Evolutionary conservation across 306 rosid genomes (phyloP), one percentile per base, ranked within the genome.

Genomic region (Luffa acutangula): DNA sequence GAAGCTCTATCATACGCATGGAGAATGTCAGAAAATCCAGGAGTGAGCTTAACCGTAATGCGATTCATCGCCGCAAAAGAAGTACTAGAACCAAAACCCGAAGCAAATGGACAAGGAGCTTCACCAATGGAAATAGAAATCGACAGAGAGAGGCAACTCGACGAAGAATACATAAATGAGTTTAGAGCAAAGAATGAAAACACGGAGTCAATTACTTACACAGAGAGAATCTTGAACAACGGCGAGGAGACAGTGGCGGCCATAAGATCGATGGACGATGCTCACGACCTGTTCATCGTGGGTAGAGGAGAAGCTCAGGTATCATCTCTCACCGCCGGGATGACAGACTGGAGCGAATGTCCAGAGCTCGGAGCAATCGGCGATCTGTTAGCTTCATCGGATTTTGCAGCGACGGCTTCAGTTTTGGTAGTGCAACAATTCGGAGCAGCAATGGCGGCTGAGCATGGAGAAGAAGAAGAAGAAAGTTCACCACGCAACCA

Each of bases 281-380:
- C 80, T 9, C 96, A 95, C 78, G 97, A 95, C 62, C 79, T 95
- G 43, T 91, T 90, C 62, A 88, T 95, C 56, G 97, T 92, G 6
- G 98, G 99, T 9, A 90, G 99, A 87, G 97, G 99, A 4, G 93
- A 90, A 76, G 93, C 97, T 15, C 78, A 83, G 70, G 70, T 86
- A 48, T 89, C 99, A 15, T 96, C 96, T 0, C 81, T 95, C 36
- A 95, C 93, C 4, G 99, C 97, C 3, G 99, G 99, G 48, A 45
- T 95, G 6, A 91, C 97, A 0, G 99, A 95, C 75, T 93, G 99
- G 99, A 95, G 99, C 46, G 99, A 93, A 80, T 95, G 97, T 56
- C 97, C 97, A 0, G 97, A 95, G 53, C 89, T 95, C 0, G 99
- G 99, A 0, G 90, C 96, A 1, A 95, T 95, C 18, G 99, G 99